Evolutionary conservation across 768 basidiomycete genomes (phyloP).

Genomic region (Phaeotremella skinneri): DNA sequence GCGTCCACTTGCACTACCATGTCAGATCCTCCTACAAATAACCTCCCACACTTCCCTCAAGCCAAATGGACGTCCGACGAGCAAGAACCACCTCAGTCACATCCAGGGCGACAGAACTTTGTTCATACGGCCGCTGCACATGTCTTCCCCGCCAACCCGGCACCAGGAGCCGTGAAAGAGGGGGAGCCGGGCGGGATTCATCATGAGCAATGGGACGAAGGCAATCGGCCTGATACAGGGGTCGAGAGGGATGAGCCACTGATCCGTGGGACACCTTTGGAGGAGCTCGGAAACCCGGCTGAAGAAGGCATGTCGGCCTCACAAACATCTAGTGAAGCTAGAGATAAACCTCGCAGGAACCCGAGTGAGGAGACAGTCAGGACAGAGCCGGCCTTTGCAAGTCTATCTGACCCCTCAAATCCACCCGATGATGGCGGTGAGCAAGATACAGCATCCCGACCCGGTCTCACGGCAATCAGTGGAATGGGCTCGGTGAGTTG

Average conservation of each 20-base stretch:
- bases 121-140: slow-evolving; percentile 40
- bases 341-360: neutral
- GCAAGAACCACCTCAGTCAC: slow-evolving; percentile 2
- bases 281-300: slow-evolving; percentile 35
- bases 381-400: neutral
- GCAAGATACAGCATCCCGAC: slow-evolving; percentile 10
- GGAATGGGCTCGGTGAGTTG: slow-evolving; percentile 42
- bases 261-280: slow-evolving; percentile 41
- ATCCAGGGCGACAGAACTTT: slow-evolving; percentile 32
- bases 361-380: neutral
- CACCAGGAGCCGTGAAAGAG: slow-evolving; percentile 14
- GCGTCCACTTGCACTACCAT: neutral
- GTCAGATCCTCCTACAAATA: neutral
- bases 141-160: slow-evolving; percentile 27
- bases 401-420: too few relatives aligned
- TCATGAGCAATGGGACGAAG: slow-evolving; percentile 1
- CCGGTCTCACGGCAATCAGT: slow-evolving; percentile 27
- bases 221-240: neutral
- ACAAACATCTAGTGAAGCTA: neutral
- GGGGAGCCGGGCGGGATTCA: neutral
- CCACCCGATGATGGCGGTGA: slow-evolving; percentile 8
- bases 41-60: slow-evolving; percentile 20
- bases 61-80: slow-evolving; percentile 7
- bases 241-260: slow-evolving; percentile 29
- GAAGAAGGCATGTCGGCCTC: neutral